Base-by-base conservation (phyloP, 1,284 basidiomycete species). In the Fistulinella cinereoalba region DNA sequence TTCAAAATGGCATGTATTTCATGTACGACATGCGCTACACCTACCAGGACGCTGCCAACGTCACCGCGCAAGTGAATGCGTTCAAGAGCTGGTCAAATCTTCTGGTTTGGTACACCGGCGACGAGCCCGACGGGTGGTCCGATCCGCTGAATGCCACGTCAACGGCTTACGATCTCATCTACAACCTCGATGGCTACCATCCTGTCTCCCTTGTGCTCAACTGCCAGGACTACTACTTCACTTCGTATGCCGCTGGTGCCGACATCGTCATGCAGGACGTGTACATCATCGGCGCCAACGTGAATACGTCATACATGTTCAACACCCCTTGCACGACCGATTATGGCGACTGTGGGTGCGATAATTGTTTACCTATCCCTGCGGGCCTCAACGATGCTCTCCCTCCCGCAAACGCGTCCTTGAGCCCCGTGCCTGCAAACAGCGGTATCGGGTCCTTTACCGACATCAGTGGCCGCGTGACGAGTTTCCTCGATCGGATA, bases 121-220 rank as follows among this genome's bases (percentile, higher is more conserved):
- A 88, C 54, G 85, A 88, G 58, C 85, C 85, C 2, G 86, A 89
- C 57, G 86, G 87, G 16, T 74, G 76, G 4, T 75, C 73, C 22
- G 85, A 88, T 52, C 81, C 85, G 8, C 67, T 81, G 23, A 75
- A 81, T 52, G 83, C 82, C 0, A 83, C 86, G 0, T 57, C 68
- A 2, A 64, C 56, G 25, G 65, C 85, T 0, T 81, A 82, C 51
- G 76, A 83, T 53, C 70, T 83, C 33, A 87, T 90, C 53, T 77
- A 80, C 49, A 74, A 74, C 6, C 67, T 88, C 19, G 87, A 89
- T 34, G 79, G 81, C 4, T 90, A 89, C 56, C 88, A 88, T 56
- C 87, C 87, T 0, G 79, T 88, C 22, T 85, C 83, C 0, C 73
- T 89, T n/a, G 85, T 87, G 4, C 72, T 89, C 38, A 89, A 89